A percentile compares a stretch with the other conserved stretches of the same genome.
Evolutionary conservation across 2,329 filamentous ascomycete genomes (phyloP).

Genomic region (Fusarium vanettenii): DNA sequence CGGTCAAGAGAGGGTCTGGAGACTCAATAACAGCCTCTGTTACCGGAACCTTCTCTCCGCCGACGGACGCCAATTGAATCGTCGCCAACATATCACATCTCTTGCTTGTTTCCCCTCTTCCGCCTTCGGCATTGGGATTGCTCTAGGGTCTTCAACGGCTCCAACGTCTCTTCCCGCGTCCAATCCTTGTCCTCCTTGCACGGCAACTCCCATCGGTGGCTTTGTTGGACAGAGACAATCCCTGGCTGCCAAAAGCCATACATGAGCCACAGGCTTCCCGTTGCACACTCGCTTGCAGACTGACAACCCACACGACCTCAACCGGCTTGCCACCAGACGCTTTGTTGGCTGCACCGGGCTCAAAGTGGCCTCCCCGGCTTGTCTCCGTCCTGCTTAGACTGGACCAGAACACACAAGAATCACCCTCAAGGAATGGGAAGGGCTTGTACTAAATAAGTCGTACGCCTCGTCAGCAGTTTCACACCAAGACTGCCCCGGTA

Average conservation of each 20-base stretch:
- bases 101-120: neutral
- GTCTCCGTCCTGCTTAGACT: neutral
- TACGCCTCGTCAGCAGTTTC: neutral
- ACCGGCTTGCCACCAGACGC: neutral
- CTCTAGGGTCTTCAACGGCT: constrained; percentile 1
- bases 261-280: constrained; percentile 13
- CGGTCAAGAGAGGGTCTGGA: neutral
- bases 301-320: neutral
- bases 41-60: constrained; percentile 31
- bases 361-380: neutral
- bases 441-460: neutral
- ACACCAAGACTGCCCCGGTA: neutral
- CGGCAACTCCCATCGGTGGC: neutral
- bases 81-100: constrained; percentile 1
- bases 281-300: constrained; percentile 11
- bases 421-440: neutral
- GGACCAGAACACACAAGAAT: neutral
- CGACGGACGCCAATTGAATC: neutral
- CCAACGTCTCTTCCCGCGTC: constrained; percentile 2
- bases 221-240: constrained; percentile 8
- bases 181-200: neutral
- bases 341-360: neutral
- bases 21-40: neutral
- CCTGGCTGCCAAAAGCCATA: constrained; percentile 16
- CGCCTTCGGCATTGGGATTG: neutral